Percentiles rank a stretch among this genome's conserved stretches.
Conservation (phyloP, 768 basidiomycete species). For the Ramaria sp. region DNA sequence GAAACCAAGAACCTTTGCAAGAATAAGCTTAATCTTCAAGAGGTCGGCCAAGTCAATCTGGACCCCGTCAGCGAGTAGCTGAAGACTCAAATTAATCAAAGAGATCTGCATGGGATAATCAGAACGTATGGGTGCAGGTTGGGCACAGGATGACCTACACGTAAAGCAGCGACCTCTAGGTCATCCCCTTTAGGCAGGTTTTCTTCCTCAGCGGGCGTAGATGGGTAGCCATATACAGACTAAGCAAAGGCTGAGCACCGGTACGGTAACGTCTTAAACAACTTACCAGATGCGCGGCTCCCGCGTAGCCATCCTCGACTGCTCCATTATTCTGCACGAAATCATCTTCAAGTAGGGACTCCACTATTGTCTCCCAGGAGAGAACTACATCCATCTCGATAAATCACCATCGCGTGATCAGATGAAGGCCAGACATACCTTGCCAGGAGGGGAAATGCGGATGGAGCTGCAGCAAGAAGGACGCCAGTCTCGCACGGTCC, state of each 20-base stretch:
- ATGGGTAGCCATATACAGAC: conserved; percentile 35
- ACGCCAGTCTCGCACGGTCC: conserved; percentile 47
- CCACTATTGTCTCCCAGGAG: conserved; percentile 53
- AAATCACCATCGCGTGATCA: not conserved
- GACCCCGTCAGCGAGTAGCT: conserved; percentile 59
- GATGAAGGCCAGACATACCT: conserved; percentile 28
- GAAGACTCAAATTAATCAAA: conserved; percentile 45
- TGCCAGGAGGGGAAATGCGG: conserved; percentile 59
- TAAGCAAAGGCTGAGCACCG: conserved; percentile 11
- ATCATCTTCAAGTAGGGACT: conserved; percentile 47
- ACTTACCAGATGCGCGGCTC: conserved; percentile 33
- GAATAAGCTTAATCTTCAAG: conserved; percentile 46
- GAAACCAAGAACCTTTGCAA: conserved; percentile 47
- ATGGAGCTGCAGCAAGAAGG: conserved; percentile 59
- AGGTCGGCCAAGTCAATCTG: conserved; percentile 39
- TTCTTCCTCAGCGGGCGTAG: conserved; percentile 19
- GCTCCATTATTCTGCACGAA: conserved; percentile 28
- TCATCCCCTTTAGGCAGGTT: conserved; percentile 21
- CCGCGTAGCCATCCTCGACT: conserved; percentile 26
- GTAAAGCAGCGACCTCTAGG: conserved; percentile 36
- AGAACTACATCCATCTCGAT: conserved; percentile 32
- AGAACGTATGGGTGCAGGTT: not conserved
- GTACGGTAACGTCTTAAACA: not conserved
- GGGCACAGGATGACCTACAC: conserved; percentile 22
- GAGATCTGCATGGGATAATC: conserved; percentile 32